Evolutionary conservation across 108 stramenopile species (phyloP).

Genomic region (Skeletonema potamos): DNA sequence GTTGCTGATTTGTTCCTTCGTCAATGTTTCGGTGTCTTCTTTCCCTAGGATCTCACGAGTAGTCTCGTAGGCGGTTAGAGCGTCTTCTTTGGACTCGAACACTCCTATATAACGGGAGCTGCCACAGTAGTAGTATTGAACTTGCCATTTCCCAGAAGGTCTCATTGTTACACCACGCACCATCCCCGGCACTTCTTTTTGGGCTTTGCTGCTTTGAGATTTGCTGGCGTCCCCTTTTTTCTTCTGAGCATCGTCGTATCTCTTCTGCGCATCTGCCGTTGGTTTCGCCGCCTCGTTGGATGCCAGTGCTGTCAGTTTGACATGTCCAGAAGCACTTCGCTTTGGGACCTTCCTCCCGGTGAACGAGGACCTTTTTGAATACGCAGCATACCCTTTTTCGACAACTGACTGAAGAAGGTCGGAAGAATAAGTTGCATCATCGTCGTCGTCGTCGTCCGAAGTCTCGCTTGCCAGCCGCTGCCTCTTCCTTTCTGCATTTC

Average conservation of each 20-base stretch:
- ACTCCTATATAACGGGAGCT: slow-evolving; percentile 86
- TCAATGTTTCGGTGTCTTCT: not conserved
- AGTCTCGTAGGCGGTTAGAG: slow-evolving; percentile 78
- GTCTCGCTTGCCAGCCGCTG: not conserved
- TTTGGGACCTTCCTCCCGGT: not conserved
- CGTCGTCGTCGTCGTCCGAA: not conserved
- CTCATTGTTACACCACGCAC: not conserved
- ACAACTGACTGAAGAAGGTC: not conserved
- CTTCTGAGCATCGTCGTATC: not conserved
- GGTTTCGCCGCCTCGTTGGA: not conserved
- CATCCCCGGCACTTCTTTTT: not conserved
- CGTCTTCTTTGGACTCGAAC: slow-evolving; percentile 77
- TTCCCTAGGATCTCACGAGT: slow-evolving; percentile 23
- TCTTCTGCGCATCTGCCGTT: not conserved
- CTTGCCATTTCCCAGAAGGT: slow-evolving; percentile 47
- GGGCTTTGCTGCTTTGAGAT: not conserved
- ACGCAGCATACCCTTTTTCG: not conserved
- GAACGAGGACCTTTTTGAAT: not conserved
- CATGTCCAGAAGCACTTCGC: not conserved
- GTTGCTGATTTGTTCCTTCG: slow-evolving; percentile 13
- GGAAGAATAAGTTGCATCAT: not conserved
- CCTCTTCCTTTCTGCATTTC: not conserved
- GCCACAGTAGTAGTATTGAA: slow-evolving; percentile 80
- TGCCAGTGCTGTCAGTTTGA: too few species aligned
- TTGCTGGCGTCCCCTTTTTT: not conserved